These are phyloP conservation scores for Colletotrichum brevisporum DNA, from an alignment of 2,329 filamentous ascomycete genomes.

Conservation along the genomic window DNA sequence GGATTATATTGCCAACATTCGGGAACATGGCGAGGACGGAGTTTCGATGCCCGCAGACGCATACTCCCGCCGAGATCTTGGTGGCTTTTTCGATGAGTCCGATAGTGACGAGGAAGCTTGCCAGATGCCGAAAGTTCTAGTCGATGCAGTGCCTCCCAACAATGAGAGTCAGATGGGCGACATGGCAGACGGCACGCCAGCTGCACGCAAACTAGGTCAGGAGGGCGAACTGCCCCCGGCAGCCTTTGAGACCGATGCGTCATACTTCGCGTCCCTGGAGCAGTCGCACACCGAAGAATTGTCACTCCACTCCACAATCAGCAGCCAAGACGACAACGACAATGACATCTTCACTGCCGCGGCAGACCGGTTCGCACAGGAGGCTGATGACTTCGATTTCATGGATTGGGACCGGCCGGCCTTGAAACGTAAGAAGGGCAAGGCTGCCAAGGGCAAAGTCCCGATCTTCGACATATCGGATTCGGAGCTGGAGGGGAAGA, in stretches of 20 bases:
- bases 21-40: conserved; percentile 67
- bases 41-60: conserved; percentile 74
- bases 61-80: conserved; percentile 54
- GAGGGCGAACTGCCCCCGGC: background rate
- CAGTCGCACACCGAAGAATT: conserved; percentile 7
- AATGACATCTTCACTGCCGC: conserved; percentile 33
- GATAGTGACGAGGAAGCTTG: conserved; percentile 46
- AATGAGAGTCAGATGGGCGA: background rate
- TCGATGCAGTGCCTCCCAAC: background rate
- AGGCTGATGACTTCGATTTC: conserved; percentile 81
- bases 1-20: conserved; percentile 81
- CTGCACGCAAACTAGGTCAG: background rate
- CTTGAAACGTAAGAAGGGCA: conserved; percentile 72
- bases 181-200: background rate
- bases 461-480: conserved; percentile 72
- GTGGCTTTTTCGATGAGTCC: conserved; percentile 43
- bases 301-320: conserved; percentile 3
- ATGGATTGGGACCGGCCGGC: conserved; percentile 86
- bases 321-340: conserved; percentile 9
- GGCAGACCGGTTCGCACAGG: conserved; percentile 39
- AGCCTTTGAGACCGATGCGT: conserved; percentile 12
- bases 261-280: conserved; percentile 10
- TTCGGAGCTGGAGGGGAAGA: conserved; percentile 73
- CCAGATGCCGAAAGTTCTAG: background rate
- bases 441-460: conserved; percentile 70